Conservation (phyloP, 495 filamentous ascomycete genomes). For the Penicillium daleae region DNA sequence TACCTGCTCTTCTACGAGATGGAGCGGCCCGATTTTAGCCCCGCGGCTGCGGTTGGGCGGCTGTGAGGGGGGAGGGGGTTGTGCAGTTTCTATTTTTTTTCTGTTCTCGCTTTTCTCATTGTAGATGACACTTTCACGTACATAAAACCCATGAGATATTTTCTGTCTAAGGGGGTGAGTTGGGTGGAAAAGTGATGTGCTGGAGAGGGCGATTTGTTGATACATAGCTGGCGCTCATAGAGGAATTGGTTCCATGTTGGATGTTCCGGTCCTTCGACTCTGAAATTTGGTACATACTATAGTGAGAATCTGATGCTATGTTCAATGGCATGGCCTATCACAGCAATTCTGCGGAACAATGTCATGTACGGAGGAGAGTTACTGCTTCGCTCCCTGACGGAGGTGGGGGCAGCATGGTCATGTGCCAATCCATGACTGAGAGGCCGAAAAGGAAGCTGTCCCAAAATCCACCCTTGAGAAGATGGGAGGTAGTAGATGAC, state of each 20-base stretch:
- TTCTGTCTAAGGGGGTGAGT: background rate
- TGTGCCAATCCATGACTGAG: background rate
- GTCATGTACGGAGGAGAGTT: too few species aligned
- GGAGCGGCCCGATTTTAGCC: constrained; percentile 48
- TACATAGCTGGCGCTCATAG: background rate
- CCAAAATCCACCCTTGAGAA: background rate
- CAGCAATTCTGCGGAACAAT: background rate
- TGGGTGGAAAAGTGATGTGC: background rate
- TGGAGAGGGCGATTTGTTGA: background rate
- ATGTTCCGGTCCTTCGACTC: background rate
- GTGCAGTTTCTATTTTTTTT: background rate
- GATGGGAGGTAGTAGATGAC: background rate
- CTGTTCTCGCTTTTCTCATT: background rate
- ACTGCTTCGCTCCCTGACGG: background rate
- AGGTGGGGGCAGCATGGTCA: background rate
- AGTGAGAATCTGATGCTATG: background rate
- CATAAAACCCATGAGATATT: constrained; percentile 4
- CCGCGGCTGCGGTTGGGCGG: constrained; percentile 7
- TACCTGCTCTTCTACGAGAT: constrained; percentile 97
- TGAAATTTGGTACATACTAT: background rate
- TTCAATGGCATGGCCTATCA: background rate
- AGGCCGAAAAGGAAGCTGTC: background rate
- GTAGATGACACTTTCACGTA: constrained; percentile 11
- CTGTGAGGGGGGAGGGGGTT: background rate
- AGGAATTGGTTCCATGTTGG: background rate